Base-by-base conservation (phyloP, 2,329 filamentous ascomycete genomes). In the Exophiala sideris region DNA sequence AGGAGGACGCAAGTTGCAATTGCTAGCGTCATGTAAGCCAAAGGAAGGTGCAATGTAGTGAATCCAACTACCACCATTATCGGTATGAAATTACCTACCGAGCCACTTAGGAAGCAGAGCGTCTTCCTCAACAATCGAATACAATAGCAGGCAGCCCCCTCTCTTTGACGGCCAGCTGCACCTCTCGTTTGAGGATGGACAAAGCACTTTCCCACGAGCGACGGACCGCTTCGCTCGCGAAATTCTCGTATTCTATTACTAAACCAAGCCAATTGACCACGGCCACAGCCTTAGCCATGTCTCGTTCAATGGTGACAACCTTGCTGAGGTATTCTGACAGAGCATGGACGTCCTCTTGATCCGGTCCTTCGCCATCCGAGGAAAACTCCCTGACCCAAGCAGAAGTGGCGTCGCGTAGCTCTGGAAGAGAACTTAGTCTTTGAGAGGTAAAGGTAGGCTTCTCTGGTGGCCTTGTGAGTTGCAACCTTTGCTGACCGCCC, bases 351-450 rank as follows among this genome's bases (percentile, higher is more conserved):
- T 99, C 94, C 53, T 88, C 84, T 0, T 73, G 72, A 69, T 94
- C 91, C 1, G 94, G 94, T 0, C 88, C 90, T 69, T 94, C 91
- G 0, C 88, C 90, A 2, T 91, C 86, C 4, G 77, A 76, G 34
- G 70, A 74, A 57, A 92, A 95, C 56, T 86, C 84, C 2, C 73
- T 67, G 60, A 90, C 80, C 94, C 94, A 99, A 3, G 82, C 82
- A 50, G 77, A 81, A 11, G 96, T 74, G 66, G 90, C 89, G 35
- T 83, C 78, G 41, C 91, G 81, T 50, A 97, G 75, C 61, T 95
- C 87, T 0, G 75, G 68, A 5, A 84, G 62, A 3, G 68, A 67
- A 1, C 74, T 78, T 2, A 88, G 69, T 56, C 79, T 81, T 50
- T 74, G 71, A 11, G 76, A 80, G 1, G 85, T 87, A 64, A 88